Conservation (phyloP, 768 basidiomycete genomes). For the Trametes villosa region DNA sequence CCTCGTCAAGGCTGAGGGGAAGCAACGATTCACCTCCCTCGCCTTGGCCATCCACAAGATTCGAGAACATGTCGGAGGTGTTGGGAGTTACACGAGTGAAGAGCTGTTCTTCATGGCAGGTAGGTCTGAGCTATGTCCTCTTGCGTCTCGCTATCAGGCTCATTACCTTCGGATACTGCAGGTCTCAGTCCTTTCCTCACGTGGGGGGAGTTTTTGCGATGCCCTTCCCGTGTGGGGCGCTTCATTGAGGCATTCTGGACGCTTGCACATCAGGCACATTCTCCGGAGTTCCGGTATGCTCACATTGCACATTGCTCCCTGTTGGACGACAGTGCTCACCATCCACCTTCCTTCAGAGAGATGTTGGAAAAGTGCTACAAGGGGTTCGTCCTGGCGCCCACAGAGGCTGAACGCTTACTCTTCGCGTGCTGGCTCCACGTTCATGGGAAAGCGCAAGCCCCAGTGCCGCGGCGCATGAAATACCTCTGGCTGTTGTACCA, state of each 20-base stretch:
- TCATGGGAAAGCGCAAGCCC: background rate
- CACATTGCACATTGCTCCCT: background rate
- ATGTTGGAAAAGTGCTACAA: background rate
- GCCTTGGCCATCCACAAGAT: background rate
- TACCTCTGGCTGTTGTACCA: background rate
- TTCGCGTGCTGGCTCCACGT: background rate
- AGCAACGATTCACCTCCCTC: background rate
- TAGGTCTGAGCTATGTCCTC: no score
- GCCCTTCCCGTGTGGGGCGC: constrained; percentile 3
- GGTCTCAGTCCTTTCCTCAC: constrained; percentile 10
- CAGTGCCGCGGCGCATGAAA: background rate
- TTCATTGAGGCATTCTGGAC: constrained; percentile 17
- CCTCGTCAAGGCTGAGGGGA: background rate
- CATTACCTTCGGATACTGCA: background rate
- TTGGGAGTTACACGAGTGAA: constrained; percentile 7
- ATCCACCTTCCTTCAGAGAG: no score
- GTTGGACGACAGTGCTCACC: background rate
- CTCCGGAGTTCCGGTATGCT: background rate
- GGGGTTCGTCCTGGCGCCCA: background rate
- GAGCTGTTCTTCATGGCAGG: constrained; percentile 16
- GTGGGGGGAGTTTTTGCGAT: constrained; percentile 3
- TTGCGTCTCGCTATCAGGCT: no score
- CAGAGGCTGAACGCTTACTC: background rate
- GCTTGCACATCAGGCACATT: constrained; percentile 1
- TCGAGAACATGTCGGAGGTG: constrained; percentile 1